Evolutionary conservation across 345 rosid genomes (phyloP).

Genomic region (Cardamine chenopodiifolia): DNA sequence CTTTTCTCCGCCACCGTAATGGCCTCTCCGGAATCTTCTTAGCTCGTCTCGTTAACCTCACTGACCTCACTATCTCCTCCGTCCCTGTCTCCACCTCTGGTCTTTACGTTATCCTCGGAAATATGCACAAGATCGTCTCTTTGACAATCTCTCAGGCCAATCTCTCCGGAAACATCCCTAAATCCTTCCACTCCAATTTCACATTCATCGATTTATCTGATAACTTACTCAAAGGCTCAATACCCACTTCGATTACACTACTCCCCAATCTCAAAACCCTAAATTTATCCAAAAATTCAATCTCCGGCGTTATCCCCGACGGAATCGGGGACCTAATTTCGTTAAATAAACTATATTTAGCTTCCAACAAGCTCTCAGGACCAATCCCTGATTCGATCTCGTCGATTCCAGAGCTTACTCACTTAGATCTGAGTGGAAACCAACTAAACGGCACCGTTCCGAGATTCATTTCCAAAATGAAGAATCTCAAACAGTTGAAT

Average conservation of each 20-base stretch:
- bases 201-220: constrained; percentile 80
- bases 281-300: constrained; percentile 63
- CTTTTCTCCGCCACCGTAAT: constrained; percentile 64
- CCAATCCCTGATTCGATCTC: constrained; percentile 78
- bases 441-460: constrained; percentile 92
- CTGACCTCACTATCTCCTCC: constrained; percentile 68
- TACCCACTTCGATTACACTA: constrained; percentile 69
- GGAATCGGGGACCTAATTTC: constrained; percentile 69
- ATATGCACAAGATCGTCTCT: constrained; percentile 62
- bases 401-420: constrained; percentile 65
- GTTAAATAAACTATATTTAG: constrained; percentile 66
- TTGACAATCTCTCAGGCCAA: constrained; percentile 67
- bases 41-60: constrained; percentile 71
- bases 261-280: constrained; percentile 66
- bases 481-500: constrained; percentile 66
- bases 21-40: constrained; percentile 72
- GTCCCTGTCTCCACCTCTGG: constrained; percentile 68
- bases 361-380: constrained; percentile 82
- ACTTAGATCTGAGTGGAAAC: constrained; percentile 86
- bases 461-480: constrained; percentile 65
- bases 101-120: constrained; percentile 73
- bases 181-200: constrained; percentile 53
- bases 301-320: constrained; percentile 70
- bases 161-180: constrained; percentile 68
- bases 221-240: constrained; percentile 65